Evolutionary conservation across 306 rosid genomes (phyloP).

Genomic region (Calophaca sinica): DNA sequence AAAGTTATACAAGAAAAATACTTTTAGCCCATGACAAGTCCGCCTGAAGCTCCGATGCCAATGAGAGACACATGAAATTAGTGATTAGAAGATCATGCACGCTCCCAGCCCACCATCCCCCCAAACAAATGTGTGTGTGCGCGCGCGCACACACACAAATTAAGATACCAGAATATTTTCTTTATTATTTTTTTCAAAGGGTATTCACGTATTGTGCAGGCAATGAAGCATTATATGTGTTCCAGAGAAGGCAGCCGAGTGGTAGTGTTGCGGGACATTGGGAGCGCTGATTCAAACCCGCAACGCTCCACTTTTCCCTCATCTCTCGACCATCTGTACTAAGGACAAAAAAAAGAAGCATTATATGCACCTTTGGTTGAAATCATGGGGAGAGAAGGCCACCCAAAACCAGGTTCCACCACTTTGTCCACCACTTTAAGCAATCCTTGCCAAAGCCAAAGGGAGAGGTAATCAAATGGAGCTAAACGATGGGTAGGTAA

Average conservation of each 20-base stretch:
- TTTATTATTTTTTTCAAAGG: background rate
- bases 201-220: constrained; percentile 19
- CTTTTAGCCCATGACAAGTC: background rate
- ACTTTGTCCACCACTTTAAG: constrained; percentile 38
- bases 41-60: background rate
- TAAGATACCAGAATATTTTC: background rate
- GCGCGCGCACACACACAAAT: background rate
- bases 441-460: constrained; percentile 12
- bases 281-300: too few relatives aligned
- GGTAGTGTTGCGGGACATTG: too few relatives aligned
- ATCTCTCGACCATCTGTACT: too few relatives aligned
- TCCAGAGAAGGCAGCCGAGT: too few relatives aligned
- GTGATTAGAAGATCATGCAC: background rate
- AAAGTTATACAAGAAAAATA: background rate
- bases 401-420: constrained; percentile 33
- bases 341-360: too few relatives aligned
- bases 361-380: constrained; percentile 5
- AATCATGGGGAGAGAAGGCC: constrained; percentile 20
- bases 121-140: background rate
- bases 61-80: background rate
- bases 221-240: constrained; percentile 29
- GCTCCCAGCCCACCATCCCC: background rate
- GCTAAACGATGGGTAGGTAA: constrained; percentile 11
- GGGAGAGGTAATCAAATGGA: constrained; percentile 16
- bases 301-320: too few relatives aligned